Evolutionary conservation across 352 stramenopile species (phyloP).

Genomic region (Halophytophthora polymorphica): DNA sequence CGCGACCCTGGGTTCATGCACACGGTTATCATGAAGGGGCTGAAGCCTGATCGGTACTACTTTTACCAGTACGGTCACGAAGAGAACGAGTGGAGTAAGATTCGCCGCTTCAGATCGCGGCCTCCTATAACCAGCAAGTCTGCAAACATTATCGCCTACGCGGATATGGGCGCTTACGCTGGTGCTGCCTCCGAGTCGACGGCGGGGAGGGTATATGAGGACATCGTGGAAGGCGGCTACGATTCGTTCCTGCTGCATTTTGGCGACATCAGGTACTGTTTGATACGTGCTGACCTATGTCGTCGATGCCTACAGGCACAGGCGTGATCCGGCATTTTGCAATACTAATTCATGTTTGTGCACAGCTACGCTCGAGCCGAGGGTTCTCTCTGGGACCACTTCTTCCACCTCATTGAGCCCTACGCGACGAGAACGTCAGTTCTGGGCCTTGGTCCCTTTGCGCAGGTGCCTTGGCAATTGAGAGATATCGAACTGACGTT

Average conservation of each 20-base stretch:
- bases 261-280: constrained; percentile 61
- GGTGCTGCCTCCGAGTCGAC: constrained; percentile 52
- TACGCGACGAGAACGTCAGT: constrained; percentile 61
- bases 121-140: constrained; percentile 26
- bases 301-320: neutral
- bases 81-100: constrained; percentile 40
- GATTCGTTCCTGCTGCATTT: constrained; percentile 77
- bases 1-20: constrained; percentile 66
- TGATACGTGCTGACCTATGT: neutral
- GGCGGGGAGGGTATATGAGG: constrained; percentile 47
- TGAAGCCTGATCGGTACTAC: constrained; percentile 42
- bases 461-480: neutral
- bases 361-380: constrained; percentile 61
- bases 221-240: constrained; percentile 51
- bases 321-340: neutral
- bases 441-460: neutral
- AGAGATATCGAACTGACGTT: neutral
- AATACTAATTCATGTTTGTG: neutral
- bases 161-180: constrained; percentile 52
- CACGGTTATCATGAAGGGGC: constrained; percentile 46
- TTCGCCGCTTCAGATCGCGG: constrained; percentile 38
- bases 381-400: constrained; percentile 67
- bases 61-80: constrained; percentile 68
- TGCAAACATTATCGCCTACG: constrained; percentile 60
- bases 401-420: constrained; percentile 71